Base-by-base conservation (phyloP, 2,329 filamentous ascomycete species). In the Fusarium udum region DNA sequence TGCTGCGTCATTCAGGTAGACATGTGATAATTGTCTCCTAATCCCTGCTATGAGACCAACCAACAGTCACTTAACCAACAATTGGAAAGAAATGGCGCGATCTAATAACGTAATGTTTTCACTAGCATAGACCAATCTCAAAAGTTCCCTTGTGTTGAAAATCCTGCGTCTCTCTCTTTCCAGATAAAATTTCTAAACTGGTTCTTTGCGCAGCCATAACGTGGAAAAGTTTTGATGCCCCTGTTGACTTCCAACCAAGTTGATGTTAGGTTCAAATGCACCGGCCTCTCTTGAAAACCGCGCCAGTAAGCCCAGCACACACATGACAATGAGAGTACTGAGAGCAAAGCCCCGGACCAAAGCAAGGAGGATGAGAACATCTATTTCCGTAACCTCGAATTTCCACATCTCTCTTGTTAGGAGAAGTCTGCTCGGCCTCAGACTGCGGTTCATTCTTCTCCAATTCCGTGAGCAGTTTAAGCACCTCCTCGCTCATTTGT, bases 401-500 rank as follows among this genome's bases (percentile, higher is more conserved):
- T 1, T 31, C 36, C 2, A 22, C 0, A 11, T 40, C 20, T 20
- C 22, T 10, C 26, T 31, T 55, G 6, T 4, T 11, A 2, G 26
- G 26, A n/a, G 26, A 15, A 20, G 4, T 9, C 6, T 39, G 20
- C 4, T 55, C 9, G 2, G 1, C 18, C 1, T 34, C n/a, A 13
- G n/a, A 2, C 10, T 7, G 20, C 1, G 16, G 7, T 2, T 34
- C 28, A 0, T 34, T 45, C 0, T 34, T 18, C 18, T 46, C 39
- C 4, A 57, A 18, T 3, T 46, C 13, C 1, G 12, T 34, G 5
- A 45, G 53, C 15, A 45, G 22, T 13, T 57, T 5, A 0, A 24
- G 12, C 0, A 57, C 39, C 2, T 46, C 28, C 4, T 34, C 36
- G 0, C 28, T 48, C 39, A 48, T 57, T 1, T 4, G 7, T 10